Base-by-base conservation (phyloP, 345 rosid genomes). In the Arabis alpina region DNA sequence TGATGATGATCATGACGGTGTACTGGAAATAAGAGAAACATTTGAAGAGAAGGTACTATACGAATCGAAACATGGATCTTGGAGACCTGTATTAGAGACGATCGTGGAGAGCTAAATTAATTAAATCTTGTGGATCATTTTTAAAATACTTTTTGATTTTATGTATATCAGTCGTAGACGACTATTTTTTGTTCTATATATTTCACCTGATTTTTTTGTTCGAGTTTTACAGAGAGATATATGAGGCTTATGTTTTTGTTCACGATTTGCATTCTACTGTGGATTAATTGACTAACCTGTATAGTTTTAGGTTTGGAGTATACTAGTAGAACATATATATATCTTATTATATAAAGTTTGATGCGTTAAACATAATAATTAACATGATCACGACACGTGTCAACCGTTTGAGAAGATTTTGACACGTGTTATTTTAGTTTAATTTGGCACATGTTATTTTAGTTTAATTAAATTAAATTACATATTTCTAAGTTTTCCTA, bases 81-180 rank as follows among this genome's bases (percentile, higher is more conserved):
- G 80, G 80, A 76, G 72, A 16, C 80, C 80, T 58, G 70, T 36
- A 23, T 76, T 76, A 60, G 76, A 71, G 66, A 76, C 80, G 7
- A 76, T 76, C 60, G 76, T 57, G 57, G 80, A 76, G 32, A 76
- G 70, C 75, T 75, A 75, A 54, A 42, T 59, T 11, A 19, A 36
- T 40, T 3, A 55, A 51, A 58, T 66, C 41, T 51, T 11, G 54
- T 41, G 14, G 61, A 58, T 19, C 23, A 19, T 19, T 19, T 19
- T 19, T 19, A 19, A 19, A 19, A 19, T 19, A 19, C 23, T 19
- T 19, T 19, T 41, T 6, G 50, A 24, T 50, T 48, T 2, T 27
- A 23, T 6, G 14, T 61, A 39, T 50, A 7, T 41, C 16, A 65
- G 50, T 41, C 61, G 41, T 66, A 57, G 66, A 56, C 10, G 28